These are phyloP conservation scores for Cutaneotrichosporon curvatum DNA, from an alignment of 1,284 basidiomycete species.

Conservation along the genomic window DNA sequence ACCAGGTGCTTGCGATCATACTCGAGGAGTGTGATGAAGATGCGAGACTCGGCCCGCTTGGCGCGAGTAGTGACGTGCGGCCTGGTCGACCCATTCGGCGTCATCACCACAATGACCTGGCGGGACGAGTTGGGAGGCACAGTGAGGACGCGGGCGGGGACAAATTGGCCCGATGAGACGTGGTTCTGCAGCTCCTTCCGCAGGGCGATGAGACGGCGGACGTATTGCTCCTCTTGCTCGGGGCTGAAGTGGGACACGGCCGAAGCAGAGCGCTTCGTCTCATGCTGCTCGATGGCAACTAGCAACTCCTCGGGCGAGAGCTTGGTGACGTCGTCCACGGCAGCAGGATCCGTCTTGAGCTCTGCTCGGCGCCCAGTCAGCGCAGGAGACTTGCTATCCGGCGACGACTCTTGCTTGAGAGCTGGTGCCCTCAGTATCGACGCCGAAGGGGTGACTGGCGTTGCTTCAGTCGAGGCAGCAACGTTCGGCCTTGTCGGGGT, in stretches of 20 bases:
- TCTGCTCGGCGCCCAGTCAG: conserved; percentile 36
- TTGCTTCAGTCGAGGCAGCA: not conserved
- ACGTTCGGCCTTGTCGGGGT: conserved; percentile 11
- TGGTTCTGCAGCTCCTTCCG: conserved; percentile 46
- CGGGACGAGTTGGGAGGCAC: conserved; percentile 39
- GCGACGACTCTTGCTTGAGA: not conserved
- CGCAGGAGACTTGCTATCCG: conserved; percentile 28
- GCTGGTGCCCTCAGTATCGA: not conserved
- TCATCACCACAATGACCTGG: conserved; percentile 48
- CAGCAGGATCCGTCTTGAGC: conserved; percentile 22
- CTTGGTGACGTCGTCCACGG: conserved; percentile 34
- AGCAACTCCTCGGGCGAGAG: conserved; percentile 48
- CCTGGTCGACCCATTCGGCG: conserved; percentile 48
- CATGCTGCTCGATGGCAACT: conserved; percentile 47
- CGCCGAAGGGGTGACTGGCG: conserved; percentile 1
- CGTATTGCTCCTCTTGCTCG: conserved; percentile 50
- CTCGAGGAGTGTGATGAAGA: conserved; percentile 48
- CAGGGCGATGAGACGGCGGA: conserved; percentile 46
- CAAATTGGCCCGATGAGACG: conserved; percentile 41
- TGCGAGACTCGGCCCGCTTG: conserved; percentile 49
- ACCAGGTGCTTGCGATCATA: conserved; percentile 42
- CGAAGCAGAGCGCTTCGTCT: conserved; percentile 38
- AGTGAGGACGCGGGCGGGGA: conserved; percentile 42
- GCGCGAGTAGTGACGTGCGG: conserved; percentile 47
- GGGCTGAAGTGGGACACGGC: conserved; percentile 41